A percentile compares a stretch with the other conserved stretches of the same genome.
Conservation (phyloP, 805 yeast genomes). For the Lachancea sp. region DNA sequence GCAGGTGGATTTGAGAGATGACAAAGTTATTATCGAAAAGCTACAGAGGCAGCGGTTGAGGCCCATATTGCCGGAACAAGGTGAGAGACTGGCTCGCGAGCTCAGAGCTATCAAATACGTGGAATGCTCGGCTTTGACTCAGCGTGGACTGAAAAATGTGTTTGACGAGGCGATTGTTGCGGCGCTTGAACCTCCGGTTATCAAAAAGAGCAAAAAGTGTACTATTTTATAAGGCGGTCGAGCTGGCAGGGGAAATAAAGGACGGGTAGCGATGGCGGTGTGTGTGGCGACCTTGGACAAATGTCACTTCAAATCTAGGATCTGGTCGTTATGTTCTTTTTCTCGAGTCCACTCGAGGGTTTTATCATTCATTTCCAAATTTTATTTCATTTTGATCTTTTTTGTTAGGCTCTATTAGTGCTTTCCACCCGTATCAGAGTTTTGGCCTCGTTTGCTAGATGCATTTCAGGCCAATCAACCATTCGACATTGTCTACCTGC, state of each 20-base stretch:
- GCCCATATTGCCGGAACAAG: conserved; percentile 81
- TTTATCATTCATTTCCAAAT: no score
- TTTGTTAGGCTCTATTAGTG: no score
- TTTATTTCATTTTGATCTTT: no score
- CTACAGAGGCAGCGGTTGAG: conserved; percentile 83
- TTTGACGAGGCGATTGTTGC: conserved; percentile 98
- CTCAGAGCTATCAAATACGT: conserved; percentile 93
- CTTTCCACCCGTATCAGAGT: no score
- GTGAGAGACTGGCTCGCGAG: conserved; percentile 89
- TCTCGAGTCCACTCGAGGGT: no score
- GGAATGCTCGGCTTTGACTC: conserved; percentile 96
- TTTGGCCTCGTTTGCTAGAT: no score
- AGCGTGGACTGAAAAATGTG: conserved; percentile 94
- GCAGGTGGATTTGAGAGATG: conserved; percentile 90
- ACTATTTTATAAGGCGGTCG: conserved; percentile 54
- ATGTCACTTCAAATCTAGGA: no score
- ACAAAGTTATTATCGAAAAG: conserved; percentile 82
- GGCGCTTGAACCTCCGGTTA: conserved; percentile 93
- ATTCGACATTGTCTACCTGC: no score
- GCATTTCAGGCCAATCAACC: no score
- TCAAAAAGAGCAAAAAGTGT: conserved; percentile 72
- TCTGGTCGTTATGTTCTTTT: no score
- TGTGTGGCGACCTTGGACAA: no score
- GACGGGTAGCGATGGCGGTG: no score
- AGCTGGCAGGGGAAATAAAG: not conserved